Conservation (phyloP, 371 early-diverging fungal genomes). For the Coemansia sp. region DNA sequence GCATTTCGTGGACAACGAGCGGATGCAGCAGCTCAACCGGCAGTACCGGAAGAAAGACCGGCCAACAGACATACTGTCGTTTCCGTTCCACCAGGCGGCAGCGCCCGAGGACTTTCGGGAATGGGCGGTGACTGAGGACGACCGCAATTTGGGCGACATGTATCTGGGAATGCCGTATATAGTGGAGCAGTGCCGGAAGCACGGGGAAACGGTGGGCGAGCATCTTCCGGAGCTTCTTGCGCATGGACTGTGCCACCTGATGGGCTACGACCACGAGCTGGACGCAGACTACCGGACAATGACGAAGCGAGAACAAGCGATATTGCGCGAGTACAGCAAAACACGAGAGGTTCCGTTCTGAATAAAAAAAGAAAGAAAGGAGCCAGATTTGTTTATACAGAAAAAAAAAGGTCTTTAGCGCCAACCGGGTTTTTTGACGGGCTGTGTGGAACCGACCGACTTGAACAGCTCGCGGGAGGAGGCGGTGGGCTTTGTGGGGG, state of each 20-base stretch:
- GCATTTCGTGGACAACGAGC: conserved; percentile 48
- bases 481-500: conserved; percentile 32
- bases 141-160: conserved; percentile 56
- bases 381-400: background rate
- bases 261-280: conserved; percentile 58
- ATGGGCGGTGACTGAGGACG: conserved; percentile 43
- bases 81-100: conserved; percentile 48
- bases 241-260: conserved; percentile 58
- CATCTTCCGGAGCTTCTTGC: conserved; percentile 55
- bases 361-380: conserved; percentile 1
- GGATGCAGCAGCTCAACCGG: conserved; percentile 49
- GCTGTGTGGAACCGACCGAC: conserved; percentile 22
- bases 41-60: conserved; percentile 52
- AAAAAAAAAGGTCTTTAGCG: conserved; percentile 12
- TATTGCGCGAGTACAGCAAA: conserved; percentile 19
- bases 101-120: conserved; percentile 30
- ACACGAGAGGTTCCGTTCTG: background rate
- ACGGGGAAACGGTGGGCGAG: conserved; percentile 44
- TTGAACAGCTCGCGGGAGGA: conserved; percentile 28
- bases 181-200: conserved; percentile 40
- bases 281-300: conserved; percentile 50
- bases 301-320: conserved; percentile 29
- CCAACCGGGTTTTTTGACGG: conserved; percentile 26
- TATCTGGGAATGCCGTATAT: conserved; percentile 55
- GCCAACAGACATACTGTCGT: conserved; percentile 59